Base-by-base conservation (phyloP, 208 protist genomes). In the Strigomonas culicis region DNA sequence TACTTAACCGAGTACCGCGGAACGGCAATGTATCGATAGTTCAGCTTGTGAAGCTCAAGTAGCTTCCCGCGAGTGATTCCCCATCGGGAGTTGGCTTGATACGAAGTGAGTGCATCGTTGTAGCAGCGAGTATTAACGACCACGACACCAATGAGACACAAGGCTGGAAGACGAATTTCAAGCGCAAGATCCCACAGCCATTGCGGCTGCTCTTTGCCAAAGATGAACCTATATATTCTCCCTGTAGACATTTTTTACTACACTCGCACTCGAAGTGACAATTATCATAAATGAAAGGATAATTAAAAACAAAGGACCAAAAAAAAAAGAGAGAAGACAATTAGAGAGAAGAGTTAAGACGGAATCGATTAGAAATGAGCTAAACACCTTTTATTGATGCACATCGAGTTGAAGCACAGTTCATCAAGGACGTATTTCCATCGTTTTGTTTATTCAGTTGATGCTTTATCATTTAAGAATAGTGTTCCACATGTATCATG, bases 131-230 rank as follows among this genome's bases (percentile, higher is more conserved):
- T 93, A 67, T 93, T 91, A 21, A 88, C 82, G 57, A 86, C 88
- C 17, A 91, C 77, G 43, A 82, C 68, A 27, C 81, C 79, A 3
- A 73, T 52, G 21, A 91, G 50, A 19, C 87, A 78, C 21, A 92
- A 28, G 31, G 80, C 83, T 4, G 89, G 89, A 39, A 95, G 75
- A 60, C 89, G 86, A 11, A 93, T 27, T 64, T 93, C 86, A n/a
- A 95, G 77, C 0, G 86, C 86, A 69, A 95, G 75, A 64, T 95
- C 89, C 82, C 83, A 91, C 62, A 93, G 46, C 86, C 89, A 95
- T 63, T 91, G 85, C 0, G 89, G 89, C 70, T 91, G 84, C 70
- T 87, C 75, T 70, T 70, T 84, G 7, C 84, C 79, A 46, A 80
- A 86, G 27, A 92, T 68, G 8, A 77, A 66, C 43, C 68, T 80